Percentiles rank a stretch among this genome's conserved stretches.
Evolutionary conservation across 2,329 filamentous ascomycete genomes (phyloP).

Genomic region (Epicoccum sorghinum): DNA sequence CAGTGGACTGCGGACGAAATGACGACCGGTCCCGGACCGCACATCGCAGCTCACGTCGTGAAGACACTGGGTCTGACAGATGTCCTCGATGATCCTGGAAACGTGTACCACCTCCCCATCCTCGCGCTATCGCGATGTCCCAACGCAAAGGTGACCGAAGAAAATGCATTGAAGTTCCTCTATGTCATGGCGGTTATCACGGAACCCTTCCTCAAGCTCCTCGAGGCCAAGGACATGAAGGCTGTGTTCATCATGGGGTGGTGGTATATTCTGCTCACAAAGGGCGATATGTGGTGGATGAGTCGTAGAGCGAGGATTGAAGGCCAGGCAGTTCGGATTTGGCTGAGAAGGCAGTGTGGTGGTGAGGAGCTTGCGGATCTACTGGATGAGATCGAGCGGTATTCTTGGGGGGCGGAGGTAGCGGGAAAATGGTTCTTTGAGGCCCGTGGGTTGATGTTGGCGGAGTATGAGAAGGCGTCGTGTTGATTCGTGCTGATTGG

Average conservation of each 20-base stretch:
- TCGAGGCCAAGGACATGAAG: conserved; percentile 58
- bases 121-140: conserved; percentile 50
- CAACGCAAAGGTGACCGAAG: conserved; percentile 43
- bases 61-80: conserved; percentile 34
- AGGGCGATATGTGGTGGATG: conserved; percentile 38
- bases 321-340: conserved; percentile 31
- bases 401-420: background rate
- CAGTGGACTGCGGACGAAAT: conserved; percentile 15
- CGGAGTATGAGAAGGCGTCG: too few relatives aligned
- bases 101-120: conserved; percentile 38
- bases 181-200: conserved; percentile 56
- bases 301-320: conserved; percentile 32
- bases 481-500: too few relatives aligned
- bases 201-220: conserved; percentile 50
- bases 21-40: conserved; percentile 3
- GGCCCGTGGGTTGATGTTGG: background rate
- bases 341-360: conserved; percentile 26
- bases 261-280: conserved; percentile 58
- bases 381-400: conserved; percentile 13
- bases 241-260: conserved; percentile 63
- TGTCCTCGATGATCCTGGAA: conserved; percentile 25
- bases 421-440: conserved; percentile 1
- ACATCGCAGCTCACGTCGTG: conserved; percentile 45
- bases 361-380: conserved; percentile 11
- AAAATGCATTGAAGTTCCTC: conserved; percentile 55